Conservation (phyloP, 2,329 filamentous ascomycete species). For the Passalora sequoiae region DNA sequence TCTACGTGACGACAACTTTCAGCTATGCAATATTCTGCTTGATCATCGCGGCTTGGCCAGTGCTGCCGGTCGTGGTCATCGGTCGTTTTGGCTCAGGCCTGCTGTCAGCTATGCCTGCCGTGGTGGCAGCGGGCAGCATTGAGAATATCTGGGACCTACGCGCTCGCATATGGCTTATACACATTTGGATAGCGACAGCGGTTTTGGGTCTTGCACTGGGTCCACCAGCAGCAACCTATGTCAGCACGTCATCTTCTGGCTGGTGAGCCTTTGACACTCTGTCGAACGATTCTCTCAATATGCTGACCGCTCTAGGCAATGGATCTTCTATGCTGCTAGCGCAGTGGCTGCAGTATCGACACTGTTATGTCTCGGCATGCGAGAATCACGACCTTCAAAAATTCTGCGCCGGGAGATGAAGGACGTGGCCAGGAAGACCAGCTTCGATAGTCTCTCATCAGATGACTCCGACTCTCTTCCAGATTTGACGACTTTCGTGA, state of each 20-base stretch:
- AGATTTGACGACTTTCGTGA: constrained; percentile 35
- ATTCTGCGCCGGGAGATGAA: constrained; percentile 37
- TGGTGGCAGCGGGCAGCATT: constrained; percentile 45
- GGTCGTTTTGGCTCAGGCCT: constrained; percentile 44
- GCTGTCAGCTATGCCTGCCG: constrained; percentile 45
- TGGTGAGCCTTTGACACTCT: not conserved
- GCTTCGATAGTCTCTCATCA: constrained; percentile 25
- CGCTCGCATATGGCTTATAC: constrained; percentile 38
- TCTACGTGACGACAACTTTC: constrained; percentile 35
- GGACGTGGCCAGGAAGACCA: constrained; percentile 27
- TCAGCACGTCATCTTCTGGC: constrained; percentile 1
- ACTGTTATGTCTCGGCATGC: constrained; percentile 2
- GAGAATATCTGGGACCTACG: constrained; percentile 48
- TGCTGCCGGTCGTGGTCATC: constrained; percentile 36
- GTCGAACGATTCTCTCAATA: not conserved
- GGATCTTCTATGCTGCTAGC: constrained; percentile 1
- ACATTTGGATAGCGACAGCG: constrained; percentile 5
- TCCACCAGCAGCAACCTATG: not conserved
- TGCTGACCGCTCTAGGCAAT: not conserved
- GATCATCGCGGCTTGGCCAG: constrained; percentile 37
- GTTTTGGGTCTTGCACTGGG: constrained; percentile 4
- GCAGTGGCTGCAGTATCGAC: not conserved
- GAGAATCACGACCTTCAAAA: constrained; percentile 32
- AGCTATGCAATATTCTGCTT: constrained; percentile 35
- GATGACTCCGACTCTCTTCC: constrained; percentile 38